Evolutionary conservation across 345 rosid genomes (phyloP).

Genomic region (Lepidium sativum): DNA sequence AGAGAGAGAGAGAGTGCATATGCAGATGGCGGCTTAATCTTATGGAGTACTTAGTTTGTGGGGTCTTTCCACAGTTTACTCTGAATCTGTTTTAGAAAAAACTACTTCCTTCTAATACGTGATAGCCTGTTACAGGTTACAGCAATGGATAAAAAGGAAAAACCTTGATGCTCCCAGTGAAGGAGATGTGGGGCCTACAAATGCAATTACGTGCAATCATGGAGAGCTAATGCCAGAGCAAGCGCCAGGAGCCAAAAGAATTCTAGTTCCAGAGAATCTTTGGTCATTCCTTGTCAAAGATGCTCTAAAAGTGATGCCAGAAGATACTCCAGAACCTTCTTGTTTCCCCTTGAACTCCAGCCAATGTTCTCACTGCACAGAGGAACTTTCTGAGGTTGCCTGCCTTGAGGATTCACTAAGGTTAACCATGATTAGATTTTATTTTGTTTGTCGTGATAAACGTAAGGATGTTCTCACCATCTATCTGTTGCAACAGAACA

Average conservation of each 20-base stretch:
- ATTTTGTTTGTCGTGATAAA: not conserved
- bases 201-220: slow-evolving; percentile 65
- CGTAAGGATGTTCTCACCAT: slow-evolving; percentile 22
- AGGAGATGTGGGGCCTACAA: slow-evolving; percentile 84
- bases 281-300: slow-evolving; percentile 88
- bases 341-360: slow-evolving; percentile 49
- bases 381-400: slow-evolving; percentile 83
- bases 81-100: not conserved
- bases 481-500: slow-evolving; percentile 48
- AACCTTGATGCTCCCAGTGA: slow-evolving; percentile 84
- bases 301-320: slow-evolving; percentile 52
- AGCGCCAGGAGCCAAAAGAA: slow-evolving; percentile 82
- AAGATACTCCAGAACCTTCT: slow-evolving; percentile 47
- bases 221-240: slow-evolving; percentile 80
- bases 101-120: slow-evolving; percentile 14
- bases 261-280: slow-evolving; percentile 71
- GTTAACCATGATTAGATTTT: slow-evolving; percentile 35
- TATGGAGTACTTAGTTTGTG: not conserved
- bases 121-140: slow-evolving; percentile 51
- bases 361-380: slow-evolving; percentile 65
- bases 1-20: too few species aligned
- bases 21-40: slow-evolving; percentile 4
- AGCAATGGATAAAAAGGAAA: slow-evolving; percentile 92
- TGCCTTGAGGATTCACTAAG: slow-evolving; percentile 74
- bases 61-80: slow-evolving; percentile 6